phyloP scores from a whole-genome alignment of 768 basidiomycete genomes.

The Lepiota venenata region DNA sequence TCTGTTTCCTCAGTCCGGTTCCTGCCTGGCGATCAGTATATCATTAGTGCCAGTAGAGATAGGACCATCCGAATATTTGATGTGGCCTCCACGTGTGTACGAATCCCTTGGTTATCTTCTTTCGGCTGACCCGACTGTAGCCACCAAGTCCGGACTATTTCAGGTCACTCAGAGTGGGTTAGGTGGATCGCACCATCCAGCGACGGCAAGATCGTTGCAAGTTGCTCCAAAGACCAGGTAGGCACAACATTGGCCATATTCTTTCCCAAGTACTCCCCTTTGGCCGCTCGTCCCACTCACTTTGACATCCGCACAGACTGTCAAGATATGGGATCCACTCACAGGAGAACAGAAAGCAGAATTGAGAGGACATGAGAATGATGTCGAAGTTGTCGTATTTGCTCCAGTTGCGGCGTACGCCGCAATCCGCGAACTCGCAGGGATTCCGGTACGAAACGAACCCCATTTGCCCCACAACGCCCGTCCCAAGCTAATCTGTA shows the following conservation, averaged over 20 bases:
- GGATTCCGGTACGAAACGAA: slow-evolving; percentile 51
- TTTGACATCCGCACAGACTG: slow-evolving; percentile 47
- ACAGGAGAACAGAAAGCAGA: slow-evolving; percentile 79
- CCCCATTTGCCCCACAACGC: slow-evolving; percentile 3
- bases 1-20: slow-evolving; percentile 85
- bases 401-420: slow-evolving; percentile 74
- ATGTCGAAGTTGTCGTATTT: slow-evolving; percentile 79
- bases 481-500: not conserved
- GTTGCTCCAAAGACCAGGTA: slow-evolving; percentile 88
- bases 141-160: slow-evolving; percentile 72
- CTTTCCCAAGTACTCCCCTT: not conserved
- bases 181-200: slow-evolving; percentile 60
- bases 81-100: slow-evolving; percentile 75
- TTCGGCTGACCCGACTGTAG: slow-evolving; percentile 31
- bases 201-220: slow-evolving; percentile 74
- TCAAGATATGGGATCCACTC: slow-evolving; percentile 69
- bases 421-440: slow-evolving; percentile 75
- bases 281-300: slow-evolving; percentile 22
- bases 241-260: slow-evolving; percentile 17
- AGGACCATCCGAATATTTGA: slow-evolving; percentile 85
- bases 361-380: slow-evolving; percentile 84
- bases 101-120: slow-evolving; percentile 1
- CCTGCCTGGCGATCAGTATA: slow-evolving; percentile 77
- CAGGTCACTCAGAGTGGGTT: slow-evolving; percentile 85
- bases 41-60: slow-evolving; percentile 88